Conservation (phyloP, 805 yeast species). For the Ascoidea rubescens region DNA sequence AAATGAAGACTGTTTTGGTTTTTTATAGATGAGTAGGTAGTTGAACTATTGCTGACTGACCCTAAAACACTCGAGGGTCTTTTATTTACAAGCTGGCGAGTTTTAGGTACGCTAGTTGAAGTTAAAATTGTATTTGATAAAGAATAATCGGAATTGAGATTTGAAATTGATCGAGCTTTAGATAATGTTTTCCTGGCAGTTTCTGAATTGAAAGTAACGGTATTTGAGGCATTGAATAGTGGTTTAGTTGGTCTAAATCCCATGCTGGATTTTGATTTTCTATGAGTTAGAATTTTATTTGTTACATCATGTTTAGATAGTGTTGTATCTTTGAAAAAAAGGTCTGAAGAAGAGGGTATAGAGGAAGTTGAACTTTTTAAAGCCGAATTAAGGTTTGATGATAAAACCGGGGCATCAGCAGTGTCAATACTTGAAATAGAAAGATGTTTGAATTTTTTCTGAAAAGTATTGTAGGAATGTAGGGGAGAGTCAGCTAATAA, state of each 20-base stretch:
- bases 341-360: background rate
- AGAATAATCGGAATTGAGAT: constrained; percentile 3
- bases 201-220: background rate
- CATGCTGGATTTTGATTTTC: background rate
- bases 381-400: background rate
- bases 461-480: background rate
- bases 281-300: background rate
- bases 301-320: background rate
- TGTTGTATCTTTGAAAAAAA: too few relatives aligned
- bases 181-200: constrained; percentile 2
- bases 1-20: too few relatives aligned
- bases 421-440: background rate
- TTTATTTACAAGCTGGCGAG: too few relatives aligned
- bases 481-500: background rate
- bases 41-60: background rate
- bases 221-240: constrained; percentile 9
- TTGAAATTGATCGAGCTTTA: constrained; percentile 3
- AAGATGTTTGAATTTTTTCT: too few relatives aligned
- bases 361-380: background rate
- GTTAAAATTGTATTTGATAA: background rate
- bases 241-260: background rate
- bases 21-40: background rate
- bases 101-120: background rate
- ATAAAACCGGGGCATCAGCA: background rate
- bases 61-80: too few relatives aligned